Base-by-base conservation (phyloP, 2,329 filamentous ascomycete species). In the Ophiostoma montium region DNA sequence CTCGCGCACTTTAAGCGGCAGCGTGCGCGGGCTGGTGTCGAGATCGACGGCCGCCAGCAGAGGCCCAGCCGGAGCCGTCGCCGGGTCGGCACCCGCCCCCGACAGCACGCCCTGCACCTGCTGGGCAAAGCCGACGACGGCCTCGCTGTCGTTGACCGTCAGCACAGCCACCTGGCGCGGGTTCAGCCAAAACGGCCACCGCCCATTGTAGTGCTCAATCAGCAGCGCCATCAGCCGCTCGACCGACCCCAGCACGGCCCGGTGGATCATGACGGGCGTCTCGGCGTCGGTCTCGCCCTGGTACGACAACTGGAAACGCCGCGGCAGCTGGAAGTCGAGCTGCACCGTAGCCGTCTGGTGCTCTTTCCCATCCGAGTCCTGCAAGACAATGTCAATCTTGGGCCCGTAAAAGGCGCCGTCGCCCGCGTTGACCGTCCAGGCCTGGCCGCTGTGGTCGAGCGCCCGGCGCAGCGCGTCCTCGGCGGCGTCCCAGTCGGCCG, bases 341-440 rank as follows among this genome's bases (percentile, higher is more conserved):
- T 94, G 87, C 46, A 94, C 82, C 0, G 87, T 94, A 3, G 86
- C 88, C 3, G 88, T 86, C 61, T 94, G 87, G 60, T 94, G 87
- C 58, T 88, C 84, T 60, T 90, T 94, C 8, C 85, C 86, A 58
- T 86, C 76, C 1, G 82, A 81, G 60, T 94, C 87, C 53, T 75
- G 78, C 42, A 94, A 65, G 35, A 94, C 78, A 41, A 94, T 84
- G 60, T 94, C 87, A 55, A 94, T 94, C 67, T 94, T 94, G 31
- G 88, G 87, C 0, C 88, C 87, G 59, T 94, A 94, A 60, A 94
- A 94, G 4, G 87, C 87, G 13, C 88, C 87, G 52, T 94, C 87
- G 11, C 86, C 86, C 57, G 82, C 75, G 54, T 88, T 90, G 50
- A 90, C 57, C 2, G 73, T 75, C 84, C 86, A 94, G 33, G 74